phyloP scores from a whole-genome alignment of 2,329 filamentous ascomycete genomes.

The Fusarium irregulare region DNA sequence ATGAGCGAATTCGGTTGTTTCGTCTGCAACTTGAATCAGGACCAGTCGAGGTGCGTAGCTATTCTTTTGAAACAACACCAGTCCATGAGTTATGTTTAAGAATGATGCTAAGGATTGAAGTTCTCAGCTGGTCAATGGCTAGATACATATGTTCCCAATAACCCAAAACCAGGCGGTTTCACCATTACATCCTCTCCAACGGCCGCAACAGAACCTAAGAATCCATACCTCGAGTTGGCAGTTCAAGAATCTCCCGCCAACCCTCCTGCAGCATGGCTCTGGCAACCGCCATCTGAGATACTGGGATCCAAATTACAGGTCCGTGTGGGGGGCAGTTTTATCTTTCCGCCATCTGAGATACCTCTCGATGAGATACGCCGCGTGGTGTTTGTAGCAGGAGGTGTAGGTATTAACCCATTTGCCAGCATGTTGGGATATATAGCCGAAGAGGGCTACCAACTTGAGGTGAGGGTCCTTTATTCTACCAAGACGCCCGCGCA shows the following conservation, averaged over 20 bases:
- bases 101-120: constrained; percentile 29
- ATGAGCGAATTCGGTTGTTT: constrained; percentile 75
- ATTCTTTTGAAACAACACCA: not conserved
- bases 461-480: constrained; percentile 72
- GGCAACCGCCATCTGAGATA: constrained; percentile 67
- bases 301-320: constrained; percentile 70
- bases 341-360: constrained; percentile 73
- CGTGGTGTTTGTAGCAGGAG: constrained; percentile 81
- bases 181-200: constrained; percentile 84
- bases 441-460: constrained; percentile 48
- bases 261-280: constrained; percentile 81
- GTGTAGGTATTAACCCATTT: constrained; percentile 84
- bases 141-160: constrained; percentile 79
- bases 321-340: constrained; percentile 83
- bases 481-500: constrained; percentile 57
- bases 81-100: too few species aligned
- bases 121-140: constrained; percentile 91
- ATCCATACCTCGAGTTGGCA: constrained; percentile 78
- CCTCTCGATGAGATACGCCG: constrained; percentile 57
- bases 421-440: constrained; percentile 78
- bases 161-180: constrained; percentile 82
- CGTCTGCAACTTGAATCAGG: constrained; percentile 67
- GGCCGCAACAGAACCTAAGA: constrained; percentile 55
- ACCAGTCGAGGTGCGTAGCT: constrained; percentile 58
- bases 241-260: constrained; percentile 78